Evolutionary conservation across 371 early-diverging fungal genomes (phyloP).

Genomic region (Lichtheimia corymbifera): DNA sequence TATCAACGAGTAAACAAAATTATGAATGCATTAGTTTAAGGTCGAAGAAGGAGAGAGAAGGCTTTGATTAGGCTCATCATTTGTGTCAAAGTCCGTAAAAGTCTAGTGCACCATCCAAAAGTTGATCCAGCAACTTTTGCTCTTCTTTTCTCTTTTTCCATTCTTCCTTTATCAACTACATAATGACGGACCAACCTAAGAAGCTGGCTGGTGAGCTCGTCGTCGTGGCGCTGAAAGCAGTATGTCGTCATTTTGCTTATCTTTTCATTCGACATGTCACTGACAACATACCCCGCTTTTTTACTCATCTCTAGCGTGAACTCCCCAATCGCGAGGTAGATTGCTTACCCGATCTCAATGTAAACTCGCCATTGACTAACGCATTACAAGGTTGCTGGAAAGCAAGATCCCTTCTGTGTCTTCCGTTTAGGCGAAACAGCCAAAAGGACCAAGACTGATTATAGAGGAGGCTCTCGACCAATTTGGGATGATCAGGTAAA

Average conservation of each 20-base stretch:
- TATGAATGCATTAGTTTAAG: no score
- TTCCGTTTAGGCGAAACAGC: slow-evolving; percentile 43
- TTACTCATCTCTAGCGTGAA: slow-evolving; percentile 28
- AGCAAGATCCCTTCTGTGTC: slow-evolving; percentile 51
- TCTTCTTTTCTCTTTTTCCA: slow-evolving; percentile 8
- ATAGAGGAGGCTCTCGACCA: slow-evolving; percentile 51
- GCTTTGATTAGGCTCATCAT: no score
- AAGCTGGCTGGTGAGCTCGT: slow-evolving; percentile 44
- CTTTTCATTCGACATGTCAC: no score
- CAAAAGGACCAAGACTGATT: slow-evolving; percentile 42
- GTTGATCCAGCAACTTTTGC: neutral
- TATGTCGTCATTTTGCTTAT: slow-evolving; percentile 16
- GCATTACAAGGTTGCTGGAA: slow-evolving; percentile 35
- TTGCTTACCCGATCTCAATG: neutral
- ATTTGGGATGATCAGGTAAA: slow-evolving; percentile 56
- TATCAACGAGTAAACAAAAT: no score
- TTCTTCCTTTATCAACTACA: slow-evolving; percentile 1
- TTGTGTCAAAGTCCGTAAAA: no score
- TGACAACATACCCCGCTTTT: slow-evolving; percentile 3
- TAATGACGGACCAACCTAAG: slow-evolving; percentile 11
- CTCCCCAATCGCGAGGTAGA: slow-evolving; percentile 51
- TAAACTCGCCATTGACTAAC: no score
- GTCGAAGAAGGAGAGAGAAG: no score
- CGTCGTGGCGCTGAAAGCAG: slow-evolving; percentile 54
- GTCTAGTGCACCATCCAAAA: neutral